Conservation (phyloP, 2,329 filamentous ascomycete genomes). For the Cytospora piceicola region DNA sequence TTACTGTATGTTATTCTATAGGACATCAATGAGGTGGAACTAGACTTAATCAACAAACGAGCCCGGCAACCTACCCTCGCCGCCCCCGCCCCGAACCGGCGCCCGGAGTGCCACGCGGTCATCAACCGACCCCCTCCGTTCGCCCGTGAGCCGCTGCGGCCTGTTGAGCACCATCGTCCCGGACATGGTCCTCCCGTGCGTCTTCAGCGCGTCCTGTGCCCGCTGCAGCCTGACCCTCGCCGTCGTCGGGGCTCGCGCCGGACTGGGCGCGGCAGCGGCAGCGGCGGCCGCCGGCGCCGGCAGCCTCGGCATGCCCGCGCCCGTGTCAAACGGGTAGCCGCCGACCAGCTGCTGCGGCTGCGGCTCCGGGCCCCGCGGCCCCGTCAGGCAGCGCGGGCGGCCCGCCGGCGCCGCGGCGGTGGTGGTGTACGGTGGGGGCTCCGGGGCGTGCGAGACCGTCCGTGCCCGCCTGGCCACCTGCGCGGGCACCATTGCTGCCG, state of each 20-base stretch:
- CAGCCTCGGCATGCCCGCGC: constrained; percentile 10
- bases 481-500: neutral
- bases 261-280: neutral
- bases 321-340: neutral
- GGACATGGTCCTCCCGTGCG: constrained; percentile 7
- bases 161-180: constrained; percentile 22
- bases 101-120: neutral
- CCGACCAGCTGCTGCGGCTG: neutral
- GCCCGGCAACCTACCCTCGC: constrained; percentile 17
- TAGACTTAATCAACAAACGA: constrained; percentile 18
- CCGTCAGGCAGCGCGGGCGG: constrained; percentile 10
- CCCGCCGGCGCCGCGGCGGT: neutral
- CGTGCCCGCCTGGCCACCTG: neutral
- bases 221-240: constrained; percentile 21
- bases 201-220: constrained; percentile 27
- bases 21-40: neutral
- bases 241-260: constrained; percentile 11
- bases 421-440: neutral
- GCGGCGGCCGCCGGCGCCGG: constrained; percentile 5
- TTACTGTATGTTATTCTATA: neutral
- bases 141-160: constrained; percentile 14
- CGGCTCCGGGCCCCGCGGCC: neutral
- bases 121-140: neutral
- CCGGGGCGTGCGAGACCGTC: neutral
- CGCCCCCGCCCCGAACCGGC: constrained; percentile 3